Base-by-base conservation (phyloP, 129 eudicot species). In the Saposhnikovia divaricata region DNA sequence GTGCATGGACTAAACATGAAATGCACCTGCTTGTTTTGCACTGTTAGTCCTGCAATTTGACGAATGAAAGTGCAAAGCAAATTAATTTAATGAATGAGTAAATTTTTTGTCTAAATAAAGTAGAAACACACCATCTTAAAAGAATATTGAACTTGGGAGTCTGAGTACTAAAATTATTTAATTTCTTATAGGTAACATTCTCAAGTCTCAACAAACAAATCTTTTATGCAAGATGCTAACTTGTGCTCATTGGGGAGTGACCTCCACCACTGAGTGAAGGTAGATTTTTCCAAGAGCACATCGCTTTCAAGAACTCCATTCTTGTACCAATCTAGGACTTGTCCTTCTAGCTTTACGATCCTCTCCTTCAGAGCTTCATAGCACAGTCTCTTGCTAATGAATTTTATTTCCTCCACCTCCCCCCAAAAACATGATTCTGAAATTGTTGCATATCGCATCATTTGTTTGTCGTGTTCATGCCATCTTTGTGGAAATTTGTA, bases 371-470 rank as follows among this genome's bases (percentile, higher is more conserved):
- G 76, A 23, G 51, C 74, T 65, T 59, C 83, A 77, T 75, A 79
- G 8, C 78, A 55, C 84, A 72, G 46, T 45, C 65, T 66, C 27
- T 61, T 66, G 23, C 53, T 25, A 6, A 12, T 25, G 8, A 13
- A 28, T 25, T 76, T 76, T 25, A 89, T 72, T 81, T 89, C 90
- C 84, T 89, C 93, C 40, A 89, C 87, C 72, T 85, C 85, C 9
- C 90, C 93, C 93, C 84, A 85, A 65, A 89, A 87, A 50, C 86
- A 83, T 6, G 90, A 84, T 80, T 87, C 93, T 2, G 89, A 85
- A 15, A 82, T 77, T 13, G 78, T 13, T 4, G 75, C 85, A 7
- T 37, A 72, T 6, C 5, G 59, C 59, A 11, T 7, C 80, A 81
- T 77, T 72, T 76, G 80, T 69, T 78, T 82, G 11, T 78, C 74